phyloP scores from a whole-genome alignment of 352 stramenopile species.

The Pythium pectinolyticum region DNA sequence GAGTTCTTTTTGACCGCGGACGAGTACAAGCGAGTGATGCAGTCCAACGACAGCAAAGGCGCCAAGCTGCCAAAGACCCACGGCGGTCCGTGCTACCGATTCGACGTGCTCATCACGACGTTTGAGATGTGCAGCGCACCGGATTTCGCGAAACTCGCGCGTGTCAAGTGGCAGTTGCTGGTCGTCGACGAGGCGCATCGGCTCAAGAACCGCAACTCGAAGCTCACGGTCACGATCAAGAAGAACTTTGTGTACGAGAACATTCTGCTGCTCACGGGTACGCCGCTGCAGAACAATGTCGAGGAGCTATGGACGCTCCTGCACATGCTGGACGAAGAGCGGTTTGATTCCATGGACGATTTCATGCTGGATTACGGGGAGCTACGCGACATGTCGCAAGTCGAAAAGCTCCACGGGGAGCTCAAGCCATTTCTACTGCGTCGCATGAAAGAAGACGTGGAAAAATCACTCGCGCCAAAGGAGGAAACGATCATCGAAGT shows the following conservation, averaged over 20 bases:
- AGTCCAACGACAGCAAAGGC: constrained; percentile 16
- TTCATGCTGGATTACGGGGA: constrained; percentile 96
- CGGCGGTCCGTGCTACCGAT: constrained; percentile 80
- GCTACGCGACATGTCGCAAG: constrained; percentile 87
- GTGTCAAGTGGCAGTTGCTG: constrained; percentile 93
- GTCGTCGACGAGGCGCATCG: constrained; percentile 99
- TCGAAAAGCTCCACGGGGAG: constrained; percentile 84
- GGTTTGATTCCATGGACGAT: constrained; percentile 91
- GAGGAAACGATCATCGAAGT: constrained; percentile 91
- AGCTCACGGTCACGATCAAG: constrained; percentile 87
- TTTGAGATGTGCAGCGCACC: constrained; percentile 98
- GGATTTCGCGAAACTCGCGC: constrained; percentile 92
- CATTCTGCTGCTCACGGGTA: constrained; percentile 90
- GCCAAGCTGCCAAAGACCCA: constrained; percentile 37
- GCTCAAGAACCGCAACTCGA: constrained; percentile 98
- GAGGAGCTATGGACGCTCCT: constrained; percentile 98
- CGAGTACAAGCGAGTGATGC: constrained; percentile 31
- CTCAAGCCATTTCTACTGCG: constrained; percentile 86
- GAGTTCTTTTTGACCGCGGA: constrained; percentile 91
- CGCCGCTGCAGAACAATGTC: constrained; percentile 89
- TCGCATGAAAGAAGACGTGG: constrained; percentile 90
- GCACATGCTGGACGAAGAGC: constrained; percentile 95
- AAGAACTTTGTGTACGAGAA: constrained; percentile 81
- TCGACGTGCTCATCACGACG: constrained; percentile 99
- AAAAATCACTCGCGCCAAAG: constrained; percentile 86